Evolutionary conservation across 2,329 filamentous ascomycete genomes (phyloP).

Genomic region (Fusarium foetens): DNA sequence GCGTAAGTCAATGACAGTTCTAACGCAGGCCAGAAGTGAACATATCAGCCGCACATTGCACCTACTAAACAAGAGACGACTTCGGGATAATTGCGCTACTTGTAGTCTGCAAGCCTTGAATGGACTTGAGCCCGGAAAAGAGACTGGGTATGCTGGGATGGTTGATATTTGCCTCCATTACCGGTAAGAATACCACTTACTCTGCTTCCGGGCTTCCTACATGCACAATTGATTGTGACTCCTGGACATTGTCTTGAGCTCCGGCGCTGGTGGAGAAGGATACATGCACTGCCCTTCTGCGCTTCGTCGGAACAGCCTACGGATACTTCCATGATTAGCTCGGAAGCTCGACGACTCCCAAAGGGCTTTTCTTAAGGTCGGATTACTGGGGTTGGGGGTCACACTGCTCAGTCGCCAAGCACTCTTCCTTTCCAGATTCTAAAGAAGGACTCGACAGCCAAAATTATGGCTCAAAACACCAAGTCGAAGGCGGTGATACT

Average conservation of each 20-base stretch:
- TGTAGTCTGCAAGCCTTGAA: slow-evolving; percentile 27
- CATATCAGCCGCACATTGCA: not conserved
- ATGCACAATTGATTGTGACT: slow-evolving; percentile 42
- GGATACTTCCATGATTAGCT: too few relatives aligned
- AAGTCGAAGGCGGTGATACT: too few relatives aligned
- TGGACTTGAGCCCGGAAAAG: slow-evolving; percentile 29
- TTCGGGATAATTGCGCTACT: not conserved
- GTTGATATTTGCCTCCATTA: not conserved
- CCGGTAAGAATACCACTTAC: slow-evolving; percentile 6
- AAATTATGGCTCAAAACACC: too few relatives aligned
- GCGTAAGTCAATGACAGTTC: not conserved
- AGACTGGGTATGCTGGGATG: slow-evolving; percentile 25
- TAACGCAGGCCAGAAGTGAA: not conserved
- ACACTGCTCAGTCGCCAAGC: too few relatives aligned
- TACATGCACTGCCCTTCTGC: too few relatives aligned
- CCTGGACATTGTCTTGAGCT: not conserved
- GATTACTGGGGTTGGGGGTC: too few relatives aligned
- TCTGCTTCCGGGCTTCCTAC: slow-evolving; percentile 19
- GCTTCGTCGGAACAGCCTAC: too few relatives aligned
- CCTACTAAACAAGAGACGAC: not conserved
- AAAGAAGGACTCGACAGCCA: too few relatives aligned
- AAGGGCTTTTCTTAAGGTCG: too few relatives aligned
- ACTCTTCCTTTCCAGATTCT: too few relatives aligned
- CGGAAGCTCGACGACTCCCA: too few relatives aligned
- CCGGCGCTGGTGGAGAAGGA: too few relatives aligned